Conservation (phyloP, 2,329 filamentous ascomycete species). For the Alternaria angustiovoidea region DNA sequence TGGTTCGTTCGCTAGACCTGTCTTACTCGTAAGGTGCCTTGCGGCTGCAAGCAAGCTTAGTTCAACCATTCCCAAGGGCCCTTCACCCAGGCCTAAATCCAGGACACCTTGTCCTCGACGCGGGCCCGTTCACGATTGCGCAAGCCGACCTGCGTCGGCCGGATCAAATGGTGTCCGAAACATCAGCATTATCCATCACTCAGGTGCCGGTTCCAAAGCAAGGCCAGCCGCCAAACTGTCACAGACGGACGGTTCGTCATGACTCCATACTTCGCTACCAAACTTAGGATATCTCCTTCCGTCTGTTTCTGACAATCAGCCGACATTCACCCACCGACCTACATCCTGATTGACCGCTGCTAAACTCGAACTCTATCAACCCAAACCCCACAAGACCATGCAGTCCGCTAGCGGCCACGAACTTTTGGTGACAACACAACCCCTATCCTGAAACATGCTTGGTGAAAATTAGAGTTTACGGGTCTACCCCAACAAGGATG, state of each 20-base stretch:
- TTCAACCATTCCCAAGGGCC: conserved; percentile 14
- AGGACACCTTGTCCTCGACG: conserved; percentile 7
- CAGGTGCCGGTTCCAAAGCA: conserved; percentile 9
- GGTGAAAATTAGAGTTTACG: conserved; percentile 33
- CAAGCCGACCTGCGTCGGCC: conserved; percentile 23
- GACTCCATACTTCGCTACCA: conserved; percentile 4
- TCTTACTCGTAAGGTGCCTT: conserved; percentile 14
- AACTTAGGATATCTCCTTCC: not conserved
- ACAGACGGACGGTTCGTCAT: conserved; percentile 8
- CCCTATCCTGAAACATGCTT: conserved; percentile 31
- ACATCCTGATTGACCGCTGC: not conserved
- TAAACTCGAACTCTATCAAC: conserved; percentile 3
- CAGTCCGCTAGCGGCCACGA: conserved; percentile 4
- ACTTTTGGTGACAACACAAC: conserved; percentile 12
- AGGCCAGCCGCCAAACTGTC: conserved; percentile 14
- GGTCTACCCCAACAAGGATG: conserved; percentile 19
- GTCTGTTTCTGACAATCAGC: not conserved
- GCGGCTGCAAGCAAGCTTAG: conserved; percentile 28
- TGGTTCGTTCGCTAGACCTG: conserved; percentile 26
- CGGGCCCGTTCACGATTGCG: conserved; percentile 34
- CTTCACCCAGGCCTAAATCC: conserved; percentile 1
- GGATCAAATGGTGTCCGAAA: conserved; percentile 13
- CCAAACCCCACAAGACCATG: conserved; percentile 4
- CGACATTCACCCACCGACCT: conserved; percentile 4
- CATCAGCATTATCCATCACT: conserved; percentile 5